Percentiles rank a stretch among this genome's conserved stretches.
Evolutionary conservation across 306 rosid genomes (phyloP).

Genomic region (Vachellia pachyceras): DNA sequence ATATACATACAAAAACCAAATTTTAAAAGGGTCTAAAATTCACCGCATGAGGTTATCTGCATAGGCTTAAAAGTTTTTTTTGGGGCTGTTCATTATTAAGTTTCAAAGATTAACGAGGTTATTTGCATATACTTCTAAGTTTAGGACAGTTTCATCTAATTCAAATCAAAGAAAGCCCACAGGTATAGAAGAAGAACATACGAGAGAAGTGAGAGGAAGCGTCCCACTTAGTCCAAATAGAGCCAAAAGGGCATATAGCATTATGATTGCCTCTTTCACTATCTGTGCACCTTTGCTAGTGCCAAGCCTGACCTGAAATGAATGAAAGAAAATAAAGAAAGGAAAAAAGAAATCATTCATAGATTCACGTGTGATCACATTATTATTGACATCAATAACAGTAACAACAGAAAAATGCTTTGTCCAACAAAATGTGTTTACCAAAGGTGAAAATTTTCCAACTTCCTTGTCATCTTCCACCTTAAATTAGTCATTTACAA

Average conservation of each 20-base stretch:
- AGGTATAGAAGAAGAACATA: constrained; percentile 40
- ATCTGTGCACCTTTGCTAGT: constrained; percentile 58
- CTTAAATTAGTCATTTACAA: constrained; percentile 46
- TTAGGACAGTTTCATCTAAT: too few relatives aligned
- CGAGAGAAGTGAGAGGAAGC: constrained; percentile 74
- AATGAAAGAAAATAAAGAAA: not conserved
- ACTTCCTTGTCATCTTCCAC: constrained; percentile 78
- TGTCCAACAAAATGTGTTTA: constrained; percentile 37
- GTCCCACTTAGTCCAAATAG: constrained; percentile 59
- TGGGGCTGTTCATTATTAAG: too few relatives aligned
- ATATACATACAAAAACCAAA: too few relatives aligned
- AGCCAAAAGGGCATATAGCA: constrained; percentile 62
- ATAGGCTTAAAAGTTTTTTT: too few relatives aligned
- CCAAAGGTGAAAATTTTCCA: constrained; percentile 92
- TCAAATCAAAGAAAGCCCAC: not conserved
- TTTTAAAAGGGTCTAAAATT: too few relatives aligned
- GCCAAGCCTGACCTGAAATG: constrained; percentile 83
- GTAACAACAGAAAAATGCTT: constrained; percentile 2
- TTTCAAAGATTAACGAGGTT: too few relatives aligned
- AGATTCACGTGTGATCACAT: not conserved
- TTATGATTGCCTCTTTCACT: constrained; percentile 60
- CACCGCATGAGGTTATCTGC: too few relatives aligned
- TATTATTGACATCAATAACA: not conserved
- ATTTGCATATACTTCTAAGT: too few relatives aligned
- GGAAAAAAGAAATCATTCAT: not conserved